A percentile compares a stretch with the other conserved stretches of the same genome.
These are phyloP conservation scores for Gastrolobium bilobum DNA, from an alignment of 306 rosid genomes.

Conservation along the genomic window DNA sequence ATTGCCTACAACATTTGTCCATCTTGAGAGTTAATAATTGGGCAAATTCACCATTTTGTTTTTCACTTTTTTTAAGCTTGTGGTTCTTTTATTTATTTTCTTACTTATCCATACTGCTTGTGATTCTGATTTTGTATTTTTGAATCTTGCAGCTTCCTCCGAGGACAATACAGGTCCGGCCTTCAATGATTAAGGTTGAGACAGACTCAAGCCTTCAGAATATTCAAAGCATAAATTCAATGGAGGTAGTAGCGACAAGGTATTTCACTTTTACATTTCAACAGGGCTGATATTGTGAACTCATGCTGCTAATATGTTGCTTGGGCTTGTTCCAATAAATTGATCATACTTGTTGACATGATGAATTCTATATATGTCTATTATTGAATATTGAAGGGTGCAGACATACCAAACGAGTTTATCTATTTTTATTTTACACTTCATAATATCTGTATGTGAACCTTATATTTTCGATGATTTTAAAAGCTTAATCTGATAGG, in stretches of 20 bases:
- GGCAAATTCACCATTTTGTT: not conserved
- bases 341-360: not conserved
- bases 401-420: constrained; percentile 6
- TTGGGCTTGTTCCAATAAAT: constrained; percentile 11
- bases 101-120: constrained; percentile 12
- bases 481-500: constrained; percentile 18
- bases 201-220: constrained; percentile 45
- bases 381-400: not conserved
- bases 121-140: constrained; percentile 9
- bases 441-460: not conserved
- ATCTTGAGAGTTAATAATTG: constrained; percentile 8
- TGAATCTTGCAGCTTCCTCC: constrained; percentile 68
- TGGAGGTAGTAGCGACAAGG: constrained; percentile 88
- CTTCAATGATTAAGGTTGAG: constrained; percentile 77
- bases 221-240: constrained; percentile 59
- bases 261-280: constrained; percentile 38
- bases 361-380: constrained; percentile 14
- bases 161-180: constrained; percentile 71
- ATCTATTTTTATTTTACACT: not conserved
- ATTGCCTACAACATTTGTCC: not conserved
- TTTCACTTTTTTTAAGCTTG: not conserved
- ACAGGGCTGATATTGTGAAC: not conserved
- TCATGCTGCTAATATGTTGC: not conserved
- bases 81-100: not conserved
- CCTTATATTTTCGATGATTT: not conserved